Conservation (phyloP, 495 filamentous ascomycete species). For the Penicillium desertorum region DNA sequence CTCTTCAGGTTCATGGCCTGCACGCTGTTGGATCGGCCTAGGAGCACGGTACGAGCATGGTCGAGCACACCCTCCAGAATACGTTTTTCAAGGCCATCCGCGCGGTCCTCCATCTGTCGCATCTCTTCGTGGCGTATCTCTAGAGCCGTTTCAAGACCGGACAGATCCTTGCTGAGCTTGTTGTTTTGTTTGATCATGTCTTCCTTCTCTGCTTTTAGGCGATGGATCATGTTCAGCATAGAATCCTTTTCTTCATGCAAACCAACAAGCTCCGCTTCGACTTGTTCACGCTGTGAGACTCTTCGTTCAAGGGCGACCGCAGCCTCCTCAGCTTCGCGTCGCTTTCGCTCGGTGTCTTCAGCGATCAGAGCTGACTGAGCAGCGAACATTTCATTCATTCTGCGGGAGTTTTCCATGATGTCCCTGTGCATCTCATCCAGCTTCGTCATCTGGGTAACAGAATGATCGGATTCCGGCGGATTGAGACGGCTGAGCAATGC, state of each 20-base stretch:
- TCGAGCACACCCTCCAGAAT: conserved; percentile 95
- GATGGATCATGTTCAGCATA: conserved; percentile 56
- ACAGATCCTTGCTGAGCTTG: conserved; percentile 76
- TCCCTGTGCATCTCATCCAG: conserved; percentile 88
- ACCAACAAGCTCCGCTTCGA: conserved; percentile 67
- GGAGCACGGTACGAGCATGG: conserved; percentile 81
- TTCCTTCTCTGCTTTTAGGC: conserved; percentile 67
- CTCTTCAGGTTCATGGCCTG: conserved; percentile 70
- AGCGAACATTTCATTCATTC: conserved; percentile 81
- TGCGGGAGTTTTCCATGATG: conserved; percentile 79
- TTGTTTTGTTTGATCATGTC: conserved; percentile 69
- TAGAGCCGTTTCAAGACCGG: conserved; percentile 83
- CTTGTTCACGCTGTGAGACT: conserved; percentile 71
- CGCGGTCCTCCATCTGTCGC: conserved; percentile 80
- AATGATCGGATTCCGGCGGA: conserved; percentile 39
- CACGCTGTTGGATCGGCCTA: conserved; percentile 52
- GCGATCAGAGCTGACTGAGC: conserved; percentile 75
- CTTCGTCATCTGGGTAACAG: conserved; percentile 64
- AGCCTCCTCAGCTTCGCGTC: conserved; percentile 78
- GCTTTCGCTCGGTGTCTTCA: conserved; percentile 75
- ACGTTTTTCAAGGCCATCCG: conserved; percentile 82
- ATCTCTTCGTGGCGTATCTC: conserved; percentile 88
- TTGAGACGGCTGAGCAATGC: conserved; percentile 33
- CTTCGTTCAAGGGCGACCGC: conserved; percentile 76
- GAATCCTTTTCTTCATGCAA: conserved; percentile 66